Conservation (phyloP, 208 protist genomes). For the Trypanosoma rangeli region DNA sequence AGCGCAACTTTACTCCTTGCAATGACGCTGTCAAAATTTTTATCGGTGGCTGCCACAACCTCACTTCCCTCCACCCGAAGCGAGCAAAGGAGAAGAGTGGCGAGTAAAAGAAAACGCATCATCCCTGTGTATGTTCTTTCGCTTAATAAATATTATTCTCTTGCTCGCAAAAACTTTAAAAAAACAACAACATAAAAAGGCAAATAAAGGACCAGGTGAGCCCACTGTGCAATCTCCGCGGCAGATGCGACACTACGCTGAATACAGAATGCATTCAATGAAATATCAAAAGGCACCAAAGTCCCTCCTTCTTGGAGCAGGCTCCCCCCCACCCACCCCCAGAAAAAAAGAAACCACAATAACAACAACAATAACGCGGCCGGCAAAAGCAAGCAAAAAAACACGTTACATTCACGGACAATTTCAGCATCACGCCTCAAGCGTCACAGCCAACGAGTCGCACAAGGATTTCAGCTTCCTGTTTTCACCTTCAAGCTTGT, state of each 20-base stretch:
- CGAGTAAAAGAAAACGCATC: conserved; percentile 23
- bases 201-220: not conserved
- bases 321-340: too few relatives aligned
- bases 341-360: not conserved
- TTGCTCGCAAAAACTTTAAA: conserved; percentile 10
- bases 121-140: conserved; percentile 11
- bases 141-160: not conserved
- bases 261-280: not conserved
- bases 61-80: conserved; percentile 29
- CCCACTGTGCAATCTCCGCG: not conserved
- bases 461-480: conserved; percentile 61
- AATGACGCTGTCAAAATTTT: conserved; percentile 69
- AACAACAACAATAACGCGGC: not conserved
- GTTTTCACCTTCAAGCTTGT: conserved; percentile 71
- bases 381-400: not conserved
- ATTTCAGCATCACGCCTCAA: conserved; percentile 30
- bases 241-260: not conserved
- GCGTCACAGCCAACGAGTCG: conserved; percentile 55
- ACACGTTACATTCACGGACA: not conserved
- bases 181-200: not conserved
- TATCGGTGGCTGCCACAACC: conserved; percentile 52
- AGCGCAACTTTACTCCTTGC: conserved; percentile 48
- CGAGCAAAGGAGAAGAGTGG: conserved; percentile 23
- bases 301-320: not conserved
- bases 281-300: not conserved